Percentiles rank a stretch among this genome's conserved stretches.
These are phyloP conservation scores for Saussurea involucrata DNA, from an alignment of 129 eudicot genomes.

Conservation along the genomic window DNA sequence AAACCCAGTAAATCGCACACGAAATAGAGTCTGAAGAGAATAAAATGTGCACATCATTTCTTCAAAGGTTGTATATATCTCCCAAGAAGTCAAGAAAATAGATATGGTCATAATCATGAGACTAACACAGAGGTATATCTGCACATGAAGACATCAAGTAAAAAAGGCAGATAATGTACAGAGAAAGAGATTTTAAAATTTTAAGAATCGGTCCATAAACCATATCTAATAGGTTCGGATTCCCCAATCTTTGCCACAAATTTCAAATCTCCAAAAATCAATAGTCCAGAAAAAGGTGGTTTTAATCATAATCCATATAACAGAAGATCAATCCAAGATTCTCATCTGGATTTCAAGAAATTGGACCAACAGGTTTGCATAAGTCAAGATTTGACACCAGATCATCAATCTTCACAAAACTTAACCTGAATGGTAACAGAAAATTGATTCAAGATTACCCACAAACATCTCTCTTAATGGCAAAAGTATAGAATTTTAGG, in stretches of 20 bases:
- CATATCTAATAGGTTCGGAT: neutral
- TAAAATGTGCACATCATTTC: neutral
- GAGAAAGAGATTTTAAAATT: neutral
- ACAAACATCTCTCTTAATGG: neutral
- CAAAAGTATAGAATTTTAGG: slow-evolving; percentile 13
- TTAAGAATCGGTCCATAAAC: neutral
- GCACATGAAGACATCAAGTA: neutral
- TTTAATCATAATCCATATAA: neutral
- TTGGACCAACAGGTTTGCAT: neutral
- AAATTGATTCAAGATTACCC: slow-evolving; percentile 8
- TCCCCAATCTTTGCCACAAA: neutral
- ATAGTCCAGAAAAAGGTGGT: neutral
- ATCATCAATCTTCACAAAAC: neutral
- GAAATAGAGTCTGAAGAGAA: neutral
- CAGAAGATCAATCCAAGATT: neutral
- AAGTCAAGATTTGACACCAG: neutral
- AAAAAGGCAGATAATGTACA: neutral
- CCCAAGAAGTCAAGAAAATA: neutral
- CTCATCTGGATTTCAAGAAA: neutral
- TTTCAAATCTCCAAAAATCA: neutral
- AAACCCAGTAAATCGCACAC: neutral
- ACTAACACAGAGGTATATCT: neutral
- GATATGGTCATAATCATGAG: neutral
- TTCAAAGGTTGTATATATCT: neutral
- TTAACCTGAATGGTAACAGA: slow-evolving; percentile 8